Conservation (phyloP, 352 stramenopile species). For the Globisporangium heterothallicum region DNA sequence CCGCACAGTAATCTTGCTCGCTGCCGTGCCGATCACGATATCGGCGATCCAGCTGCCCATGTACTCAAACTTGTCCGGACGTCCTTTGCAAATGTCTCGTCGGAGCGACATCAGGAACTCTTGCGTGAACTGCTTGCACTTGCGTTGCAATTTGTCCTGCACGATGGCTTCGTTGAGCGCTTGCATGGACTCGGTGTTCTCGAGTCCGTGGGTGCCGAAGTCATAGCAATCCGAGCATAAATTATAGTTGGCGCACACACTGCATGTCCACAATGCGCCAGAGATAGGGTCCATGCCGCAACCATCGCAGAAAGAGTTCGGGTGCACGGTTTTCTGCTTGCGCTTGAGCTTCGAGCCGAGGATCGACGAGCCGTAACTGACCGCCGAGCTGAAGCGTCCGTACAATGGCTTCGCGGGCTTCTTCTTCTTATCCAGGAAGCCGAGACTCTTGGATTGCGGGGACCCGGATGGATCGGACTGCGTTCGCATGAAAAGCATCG, state of each 20-base stretch:
- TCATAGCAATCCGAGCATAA: constrained; percentile 72
- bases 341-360: constrained; percentile 62
- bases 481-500: constrained; percentile 50
- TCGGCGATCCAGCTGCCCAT: constrained; percentile 75
- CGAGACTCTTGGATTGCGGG: constrained; percentile 30
- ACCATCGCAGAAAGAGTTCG: constrained; percentile 62
- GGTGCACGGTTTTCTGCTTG: constrained; percentile 61
- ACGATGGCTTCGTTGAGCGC: constrained; percentile 63
- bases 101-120: constrained; percentile 72
- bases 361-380: constrained; percentile 55
- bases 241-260: constrained; percentile 64
- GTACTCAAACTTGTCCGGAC: constrained; percentile 81
- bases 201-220: constrained; percentile 63
- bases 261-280: constrained; percentile 65
- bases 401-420: constrained; percentile 39
- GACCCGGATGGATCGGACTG: constrained; percentile 25
- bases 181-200: constrained; percentile 67
- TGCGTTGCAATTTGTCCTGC: constrained; percentile 63
- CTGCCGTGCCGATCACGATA: constrained; percentile 60
- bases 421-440: constrained; percentile 28
- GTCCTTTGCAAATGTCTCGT: constrained; percentile 73
- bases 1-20: constrained; percentile 72
- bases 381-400: constrained; percentile 49
- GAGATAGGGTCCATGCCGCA: constrained; percentile 67
- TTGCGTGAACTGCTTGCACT: constrained; percentile 70